phyloP scores from a whole-genome alignment of 805 yeast genomes.

The Priceomyces fermenticarens region DNA sequence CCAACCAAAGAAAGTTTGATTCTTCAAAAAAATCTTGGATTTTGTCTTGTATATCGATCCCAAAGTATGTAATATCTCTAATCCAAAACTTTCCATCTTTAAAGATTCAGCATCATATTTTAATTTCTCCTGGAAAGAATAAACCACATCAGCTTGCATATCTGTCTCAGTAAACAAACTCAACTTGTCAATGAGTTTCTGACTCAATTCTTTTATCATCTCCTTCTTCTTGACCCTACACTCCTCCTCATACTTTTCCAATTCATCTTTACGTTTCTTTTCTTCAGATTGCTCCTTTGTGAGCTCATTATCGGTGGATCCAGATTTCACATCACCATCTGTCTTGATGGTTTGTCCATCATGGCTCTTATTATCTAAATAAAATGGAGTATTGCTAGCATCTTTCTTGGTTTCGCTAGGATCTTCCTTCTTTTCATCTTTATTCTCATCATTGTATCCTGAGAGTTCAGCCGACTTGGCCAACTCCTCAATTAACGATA shows the following conservation, averaged over 20 bases:
- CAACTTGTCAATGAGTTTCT: constrained; percentile 49
- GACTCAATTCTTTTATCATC: constrained; percentile 58
- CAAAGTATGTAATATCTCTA: constrained; percentile 72
- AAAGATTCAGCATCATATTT: constrained; percentile 79
- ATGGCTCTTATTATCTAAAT: constrained; percentile 7
- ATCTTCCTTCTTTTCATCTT: constrained; percentile 21
- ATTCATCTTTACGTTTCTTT: constrained; percentile 45
- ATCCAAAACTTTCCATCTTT: constrained; percentile 82
- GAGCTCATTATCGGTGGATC: constrained; percentile 17
- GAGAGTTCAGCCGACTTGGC: constrained; percentile 41
- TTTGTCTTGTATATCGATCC: constrained; percentile 69
- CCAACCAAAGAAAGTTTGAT: constrained; percentile 60
- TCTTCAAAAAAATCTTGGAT: constrained; percentile 60
- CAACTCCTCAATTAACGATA: constrained; percentile 46
- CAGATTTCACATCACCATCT: constrained; percentile 4
- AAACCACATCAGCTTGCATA: constrained; percentile 41
- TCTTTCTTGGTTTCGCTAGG: constrained; percentile 9
- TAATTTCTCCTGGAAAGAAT: constrained; percentile 58
- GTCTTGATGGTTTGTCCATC: not conserved
- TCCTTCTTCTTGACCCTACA: constrained; percentile 64
- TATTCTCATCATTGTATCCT: constrained; percentile 31
- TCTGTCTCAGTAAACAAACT: constrained; percentile 44
- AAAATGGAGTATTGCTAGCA: constrained; percentile 5
- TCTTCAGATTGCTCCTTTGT: constrained; percentile 40
- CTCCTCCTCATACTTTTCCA: constrained; percentile 74